phyloP scores from a whole-genome alignment of 2,329 filamentous ascomycete genomes.

The Cladobotryum protrusum region DNA sequence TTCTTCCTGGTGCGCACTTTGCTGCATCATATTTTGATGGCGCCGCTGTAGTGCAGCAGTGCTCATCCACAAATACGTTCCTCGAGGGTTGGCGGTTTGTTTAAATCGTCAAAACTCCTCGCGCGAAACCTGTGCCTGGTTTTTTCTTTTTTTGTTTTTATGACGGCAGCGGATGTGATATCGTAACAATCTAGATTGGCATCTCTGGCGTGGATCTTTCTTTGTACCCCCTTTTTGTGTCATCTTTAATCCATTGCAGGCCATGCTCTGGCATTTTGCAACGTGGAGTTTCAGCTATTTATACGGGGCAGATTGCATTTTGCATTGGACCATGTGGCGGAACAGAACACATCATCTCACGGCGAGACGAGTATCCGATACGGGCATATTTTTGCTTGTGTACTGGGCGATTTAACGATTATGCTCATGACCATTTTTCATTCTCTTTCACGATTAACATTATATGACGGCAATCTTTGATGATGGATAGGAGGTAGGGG shows the following conservation, averaged over 20 bases:
- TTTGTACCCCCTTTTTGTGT: not conserved
- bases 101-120: constrained; percentile 10
- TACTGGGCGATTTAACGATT: not conserved
- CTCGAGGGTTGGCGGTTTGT: constrained; percentile 11
- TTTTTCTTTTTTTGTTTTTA: not conserved
- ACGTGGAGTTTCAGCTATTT: not conserved
- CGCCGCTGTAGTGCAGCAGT: constrained; percentile 10
- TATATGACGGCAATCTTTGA: no score
- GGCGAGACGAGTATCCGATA: not conserved
- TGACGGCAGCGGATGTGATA: not conserved
- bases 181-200: not conserved
- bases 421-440: not conserved
- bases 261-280: not conserved
- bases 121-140: constrained; percentile 13
- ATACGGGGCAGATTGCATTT: constrained; percentile 5
- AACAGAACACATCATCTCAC: constrained; percentile 1
- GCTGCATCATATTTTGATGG: constrained; percentile 9
- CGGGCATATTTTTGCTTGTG: constrained; percentile 1
- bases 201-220: not conserved
- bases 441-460: not conserved
- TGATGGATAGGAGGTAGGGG: no score
- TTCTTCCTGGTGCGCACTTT: constrained; percentile 3
- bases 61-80: constrained; percentile 26
- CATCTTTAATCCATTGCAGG: not conserved
- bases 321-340: constrained; percentile 11